Evolutionary conservation across 306 rosid genomes (phyloP).

Genomic region (Rosa lucieae): DNA sequence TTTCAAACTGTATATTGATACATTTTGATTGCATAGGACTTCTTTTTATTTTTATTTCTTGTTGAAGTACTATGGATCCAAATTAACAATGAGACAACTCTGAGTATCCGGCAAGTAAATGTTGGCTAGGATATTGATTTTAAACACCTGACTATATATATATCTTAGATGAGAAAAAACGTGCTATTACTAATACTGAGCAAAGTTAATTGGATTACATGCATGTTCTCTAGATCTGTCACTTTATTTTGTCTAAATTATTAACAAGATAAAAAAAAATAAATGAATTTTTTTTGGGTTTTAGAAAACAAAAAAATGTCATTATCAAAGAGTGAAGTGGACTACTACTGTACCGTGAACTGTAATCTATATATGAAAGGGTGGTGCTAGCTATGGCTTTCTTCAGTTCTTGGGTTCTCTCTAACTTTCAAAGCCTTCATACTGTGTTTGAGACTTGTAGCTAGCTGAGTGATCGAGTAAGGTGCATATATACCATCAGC

Average conservation of each 20-base stretch:
- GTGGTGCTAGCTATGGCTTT: not conserved
- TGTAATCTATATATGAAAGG: not conserved
- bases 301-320: not conserved
- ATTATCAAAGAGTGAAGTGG: not conserved
- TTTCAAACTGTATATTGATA: not conserved
- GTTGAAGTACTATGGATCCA: not conserved
- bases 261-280: not conserved
- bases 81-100: not conserved
- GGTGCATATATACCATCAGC: not conserved
- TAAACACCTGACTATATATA: not conserved
- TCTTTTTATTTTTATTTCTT: too few relatives aligned
- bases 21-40: not conserved
- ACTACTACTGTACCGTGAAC: not conserved
- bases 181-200: not conserved
- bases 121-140: not conserved
- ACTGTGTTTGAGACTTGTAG: not conserved
- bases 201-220: not conserved
- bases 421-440: slow-evolving; percentile 6
- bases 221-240: not conserved
- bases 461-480: not conserved
- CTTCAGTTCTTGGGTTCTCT: not conserved
- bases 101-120: not conserved
- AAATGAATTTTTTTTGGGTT: not conserved
- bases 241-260: not conserved
- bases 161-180: not conserved